Percentiles rank a stretch among this genome's conserved stretches.
These are phyloP conservation scores for Circinella umbellata DNA, from an alignment of 371 early-diverging fungal genomes.

Conservation along the genomic window DNA sequence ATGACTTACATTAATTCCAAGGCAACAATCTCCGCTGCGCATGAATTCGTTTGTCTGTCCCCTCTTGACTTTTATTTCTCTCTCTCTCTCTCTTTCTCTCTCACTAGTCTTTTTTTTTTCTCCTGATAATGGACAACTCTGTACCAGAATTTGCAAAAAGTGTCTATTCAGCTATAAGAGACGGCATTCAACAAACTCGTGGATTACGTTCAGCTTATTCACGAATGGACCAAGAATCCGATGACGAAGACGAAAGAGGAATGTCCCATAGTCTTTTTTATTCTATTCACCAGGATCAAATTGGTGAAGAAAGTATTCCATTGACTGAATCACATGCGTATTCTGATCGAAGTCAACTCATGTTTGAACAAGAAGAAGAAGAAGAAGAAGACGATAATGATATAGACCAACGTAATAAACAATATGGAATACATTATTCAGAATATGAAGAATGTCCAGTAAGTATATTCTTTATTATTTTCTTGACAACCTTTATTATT, in stretches of 20 bases:
- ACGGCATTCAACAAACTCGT: conserved; percentile 31
- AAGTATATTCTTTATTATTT: conserved; percentile 11
- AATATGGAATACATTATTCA: conserved; percentile 13
- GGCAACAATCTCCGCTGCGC: not conserved
- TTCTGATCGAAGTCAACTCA: conserved; percentile 51
- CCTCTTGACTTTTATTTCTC: not conserved
- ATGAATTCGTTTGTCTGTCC: not conserved
- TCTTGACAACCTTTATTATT: not conserved
- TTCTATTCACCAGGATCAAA: conserved; percentile 37
- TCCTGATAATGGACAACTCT: conserved; percentile 16
- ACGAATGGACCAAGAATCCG: conserved; percentile 49
- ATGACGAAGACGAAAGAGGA: conserved; percentile 35
- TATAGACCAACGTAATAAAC: not conserved
- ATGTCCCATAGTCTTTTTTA: conserved; percentile 47
- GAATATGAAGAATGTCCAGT: conserved; percentile 38
- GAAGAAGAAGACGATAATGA: conserved; percentile 16
- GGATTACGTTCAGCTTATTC: conserved; percentile 39
- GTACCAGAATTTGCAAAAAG: conserved; percentile 22
- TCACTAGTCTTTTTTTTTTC: not conserved
- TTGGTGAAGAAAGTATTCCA: conserved; percentile 49
- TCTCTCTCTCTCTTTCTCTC: not conserved
- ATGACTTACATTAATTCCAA: too few relatives aligned
- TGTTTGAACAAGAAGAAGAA: conserved; percentile 33
- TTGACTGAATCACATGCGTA: conserved; percentile 47
- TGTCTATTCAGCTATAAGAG: conserved; percentile 28